These are phyloP conservation scores for Allium fistulosum DNA, from an alignment of 106 monocot species.

Conservation along the genomic window DNA sequence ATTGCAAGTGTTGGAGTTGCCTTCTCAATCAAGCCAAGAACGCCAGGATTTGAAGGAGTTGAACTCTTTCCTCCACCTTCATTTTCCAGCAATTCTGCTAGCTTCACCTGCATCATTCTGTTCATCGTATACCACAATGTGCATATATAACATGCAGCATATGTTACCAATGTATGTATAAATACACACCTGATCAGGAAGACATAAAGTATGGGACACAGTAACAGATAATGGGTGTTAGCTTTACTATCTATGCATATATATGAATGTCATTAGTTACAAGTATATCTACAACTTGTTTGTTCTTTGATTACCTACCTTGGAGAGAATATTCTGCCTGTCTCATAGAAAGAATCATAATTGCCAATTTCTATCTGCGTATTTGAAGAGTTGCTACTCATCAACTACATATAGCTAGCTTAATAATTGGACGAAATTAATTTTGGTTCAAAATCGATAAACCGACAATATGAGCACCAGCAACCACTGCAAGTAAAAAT, in stretches of 20 bases:
- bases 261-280: background rate
- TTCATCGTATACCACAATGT: background rate
- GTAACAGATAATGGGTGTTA: slow-evolving; percentile 80
- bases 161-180: no score
- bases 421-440: no score
- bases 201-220: slow-evolving; percentile 66
- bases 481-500: slow-evolving; percentile 71
- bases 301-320: slow-evolving; percentile 40
- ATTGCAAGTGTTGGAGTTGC: slow-evolving; percentile 88
- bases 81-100: slow-evolving; percentile 81
- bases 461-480: slow-evolving; percentile 87
- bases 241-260: slow-evolving; percentile 49
- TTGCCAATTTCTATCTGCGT: slow-evolving; percentile 94
- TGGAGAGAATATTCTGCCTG: slow-evolving; percentile 61
- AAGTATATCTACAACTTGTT: background rate
- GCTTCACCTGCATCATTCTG: slow-evolving; percentile 38
- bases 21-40: slow-evolving; percentile 93
- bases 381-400: background rate
- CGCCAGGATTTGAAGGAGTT: slow-evolving; percentile 67
- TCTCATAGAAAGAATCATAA: slow-evolving; percentile 93
- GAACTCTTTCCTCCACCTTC: slow-evolving; percentile 94
- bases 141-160: no score
- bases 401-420: no score
- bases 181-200: slow-evolving; percentile 77
- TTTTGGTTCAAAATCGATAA: no score